Conservation (phyloP, 768 basidiomycete genomes). For the Suillus tomentosus region DNA sequence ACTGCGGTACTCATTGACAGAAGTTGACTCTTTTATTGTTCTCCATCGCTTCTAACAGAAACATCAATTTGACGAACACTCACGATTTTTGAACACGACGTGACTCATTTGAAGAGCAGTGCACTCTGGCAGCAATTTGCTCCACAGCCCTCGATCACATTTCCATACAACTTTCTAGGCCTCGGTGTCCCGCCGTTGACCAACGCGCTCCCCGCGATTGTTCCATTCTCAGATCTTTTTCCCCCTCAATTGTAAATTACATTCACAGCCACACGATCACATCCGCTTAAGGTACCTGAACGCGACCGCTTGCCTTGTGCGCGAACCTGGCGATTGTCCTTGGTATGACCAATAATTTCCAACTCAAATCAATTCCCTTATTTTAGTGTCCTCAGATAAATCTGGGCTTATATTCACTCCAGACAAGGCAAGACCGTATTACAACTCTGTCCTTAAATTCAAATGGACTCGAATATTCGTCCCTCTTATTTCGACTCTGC, state of each 20-base stretch:
- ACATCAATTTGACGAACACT: constrained; percentile 26
- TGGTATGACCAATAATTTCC: constrained; percentile 38
- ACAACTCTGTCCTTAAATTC: constrained; percentile 30
- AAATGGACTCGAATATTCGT: constrained; percentile 23
- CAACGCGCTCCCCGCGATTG: constrained; percentile 23
- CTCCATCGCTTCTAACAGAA: constrained; percentile 8
- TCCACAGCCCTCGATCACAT: constrained; percentile 7
- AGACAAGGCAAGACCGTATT: constrained; percentile 12
- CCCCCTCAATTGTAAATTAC: constrained; percentile 30
- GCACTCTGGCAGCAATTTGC: neutral
- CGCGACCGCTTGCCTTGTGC: constrained; percentile 31
- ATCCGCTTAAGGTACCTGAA: constrained; percentile 30
- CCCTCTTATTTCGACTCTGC: constrained; percentile 27
- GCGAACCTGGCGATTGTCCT: constrained; percentile 26
- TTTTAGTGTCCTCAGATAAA: constrained; percentile 28
- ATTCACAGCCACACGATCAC: constrained; percentile 37
- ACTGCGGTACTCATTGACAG: constrained; percentile 9
- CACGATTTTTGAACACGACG: constrained; percentile 27
- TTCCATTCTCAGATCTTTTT: constrained; percentile 19
- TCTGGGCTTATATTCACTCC: constrained; percentile 16
- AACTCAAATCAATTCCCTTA: constrained; percentile 34
- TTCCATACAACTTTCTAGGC: constrained; percentile 3
- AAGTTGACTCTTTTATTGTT: constrained; percentile 11
- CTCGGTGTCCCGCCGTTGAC: constrained; percentile 12
- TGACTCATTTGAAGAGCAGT: constrained; percentile 6